phyloP scores from a whole-genome alignment of 306 rosid species.

The Calophaca sinica region DNA sequence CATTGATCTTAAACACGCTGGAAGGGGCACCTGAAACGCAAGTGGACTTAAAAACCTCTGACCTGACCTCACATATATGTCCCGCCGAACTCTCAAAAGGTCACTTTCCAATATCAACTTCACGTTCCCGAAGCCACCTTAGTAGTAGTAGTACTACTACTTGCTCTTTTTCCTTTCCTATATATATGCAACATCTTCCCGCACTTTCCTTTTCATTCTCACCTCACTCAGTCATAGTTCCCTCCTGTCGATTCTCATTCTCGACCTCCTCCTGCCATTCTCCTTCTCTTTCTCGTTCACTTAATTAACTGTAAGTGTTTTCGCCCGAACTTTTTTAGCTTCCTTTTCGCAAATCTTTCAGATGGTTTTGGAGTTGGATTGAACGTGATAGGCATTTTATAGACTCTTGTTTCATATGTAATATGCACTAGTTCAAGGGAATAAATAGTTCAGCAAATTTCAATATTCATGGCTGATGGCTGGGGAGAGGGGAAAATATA shows the following conservation, averaged over 20 bases:
- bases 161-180: neutral
- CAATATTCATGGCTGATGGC: no score
- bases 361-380: neutral
- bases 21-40: conserved; percentile 10
- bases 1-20: neutral
- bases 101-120: conserved; percentile 36
- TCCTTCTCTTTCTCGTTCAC: neutral
- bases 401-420: no score
- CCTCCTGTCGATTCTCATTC: neutral
- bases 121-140: neutral
- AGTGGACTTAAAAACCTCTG: neutral
- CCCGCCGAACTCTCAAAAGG: conserved; percentile 43
- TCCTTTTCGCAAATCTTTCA: neutral
- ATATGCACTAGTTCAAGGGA: no score
- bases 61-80: neutral
- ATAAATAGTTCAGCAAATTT: no score
- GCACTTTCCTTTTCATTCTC: no score
- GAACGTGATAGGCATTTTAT: neutral
- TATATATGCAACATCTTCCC: neutral
- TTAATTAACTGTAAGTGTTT: neutral
- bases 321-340: neutral
- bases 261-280: neutral
- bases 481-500: no score
- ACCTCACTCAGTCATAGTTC: no score
- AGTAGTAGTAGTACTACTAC: no score